Conservation (phyloP, 352 stramenopile species). For the Phytophthora colocasiae region DNA sequence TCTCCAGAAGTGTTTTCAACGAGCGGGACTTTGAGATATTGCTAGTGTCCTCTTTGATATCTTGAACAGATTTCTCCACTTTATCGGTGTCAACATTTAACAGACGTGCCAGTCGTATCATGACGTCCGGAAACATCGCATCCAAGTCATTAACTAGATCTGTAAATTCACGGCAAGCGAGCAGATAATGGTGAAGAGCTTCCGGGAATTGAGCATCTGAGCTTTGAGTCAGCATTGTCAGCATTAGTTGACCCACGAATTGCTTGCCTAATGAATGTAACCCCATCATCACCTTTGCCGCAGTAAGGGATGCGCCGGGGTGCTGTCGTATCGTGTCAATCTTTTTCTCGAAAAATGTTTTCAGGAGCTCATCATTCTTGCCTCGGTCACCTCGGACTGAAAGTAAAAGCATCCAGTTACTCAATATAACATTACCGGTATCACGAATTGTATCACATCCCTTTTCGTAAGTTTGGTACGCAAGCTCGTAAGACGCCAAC, state of each 20-base stretch:
- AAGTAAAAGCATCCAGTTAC: constrained; percentile 54
- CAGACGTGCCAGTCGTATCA: constrained; percentile 36
- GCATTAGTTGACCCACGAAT: constrained; percentile 37
- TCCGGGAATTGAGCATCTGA: constrained; percentile 27
- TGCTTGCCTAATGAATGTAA: constrained; percentile 6
- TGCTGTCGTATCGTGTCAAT: constrained; percentile 28
- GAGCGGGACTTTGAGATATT: constrained; percentile 40
- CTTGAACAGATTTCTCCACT: constrained; percentile 34
- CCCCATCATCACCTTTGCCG: constrained; percentile 37
- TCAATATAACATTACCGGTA: constrained; percentile 36
- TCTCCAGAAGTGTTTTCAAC: constrained; percentile 42
- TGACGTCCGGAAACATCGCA: constrained; percentile 37
- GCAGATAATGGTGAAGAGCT: constrained; percentile 50
- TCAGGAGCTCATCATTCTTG: constrained; percentile 22
- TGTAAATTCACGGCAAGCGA: constrained; percentile 31
- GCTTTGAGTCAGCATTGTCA: constrained; percentile 36
- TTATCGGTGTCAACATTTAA: constrained; percentile 32
- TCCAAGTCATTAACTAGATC: constrained; percentile 37
- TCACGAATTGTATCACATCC: constrained; percentile 10
- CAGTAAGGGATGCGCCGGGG: constrained; percentile 35
- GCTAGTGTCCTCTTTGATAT: constrained; percentile 39
- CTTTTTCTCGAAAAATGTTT: constrained; percentile 37
- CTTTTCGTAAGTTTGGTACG: constrained; percentile 29
- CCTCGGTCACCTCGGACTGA: constrained; percentile 14
- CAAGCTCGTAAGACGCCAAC: constrained; percentile 34